Conservation (phyloP, 2,329 filamentous ascomycete genomes). For the Pseudohalonectria lignicola region DNA sequence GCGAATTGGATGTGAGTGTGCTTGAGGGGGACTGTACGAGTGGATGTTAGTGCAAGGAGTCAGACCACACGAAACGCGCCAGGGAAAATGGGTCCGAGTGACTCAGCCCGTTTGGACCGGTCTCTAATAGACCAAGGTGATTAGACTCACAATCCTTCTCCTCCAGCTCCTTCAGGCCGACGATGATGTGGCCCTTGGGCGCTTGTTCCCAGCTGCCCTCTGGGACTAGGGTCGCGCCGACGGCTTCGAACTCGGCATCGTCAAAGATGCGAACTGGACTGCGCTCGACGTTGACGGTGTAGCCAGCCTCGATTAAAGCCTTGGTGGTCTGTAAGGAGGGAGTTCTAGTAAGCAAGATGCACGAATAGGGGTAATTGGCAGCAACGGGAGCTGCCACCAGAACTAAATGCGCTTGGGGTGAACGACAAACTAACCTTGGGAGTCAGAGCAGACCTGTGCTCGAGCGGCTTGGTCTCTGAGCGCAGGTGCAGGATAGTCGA, state of each 20-base stretch:
- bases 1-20: constrained; percentile 60
- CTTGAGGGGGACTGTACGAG: constrained; percentile 45
- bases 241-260: constrained; percentile 48
- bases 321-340: constrained; percentile 23
- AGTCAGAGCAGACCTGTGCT: constrained; percentile 11
- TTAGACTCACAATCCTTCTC: constrained; percentile 50
- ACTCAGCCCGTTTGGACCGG: too few species aligned
- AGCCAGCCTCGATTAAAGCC: constrained; percentile 57
- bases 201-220: constrained; percentile 58
- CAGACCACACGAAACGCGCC: too few species aligned
- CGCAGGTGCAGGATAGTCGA: constrained; percentile 4
- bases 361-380: too few species aligned
- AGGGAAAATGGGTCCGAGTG: too few species aligned
- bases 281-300: constrained; percentile 56
- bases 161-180: constrained; percentile 70
- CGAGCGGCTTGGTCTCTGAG: constrained; percentile 13
- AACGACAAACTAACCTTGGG: too few species aligned
- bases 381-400: too few species aligned
- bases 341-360: too few species aligned
- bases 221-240: constrained; percentile 54
- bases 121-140: too few species aligned
- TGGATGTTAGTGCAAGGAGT: neutral
- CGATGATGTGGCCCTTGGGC: constrained; percentile 56
- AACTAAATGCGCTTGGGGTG: too few species aligned
- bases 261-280: constrained; percentile 56